phyloP scores from a whole-genome alignment of 352 stramenopile genomes.

The Pythium periplocum region DNA sequence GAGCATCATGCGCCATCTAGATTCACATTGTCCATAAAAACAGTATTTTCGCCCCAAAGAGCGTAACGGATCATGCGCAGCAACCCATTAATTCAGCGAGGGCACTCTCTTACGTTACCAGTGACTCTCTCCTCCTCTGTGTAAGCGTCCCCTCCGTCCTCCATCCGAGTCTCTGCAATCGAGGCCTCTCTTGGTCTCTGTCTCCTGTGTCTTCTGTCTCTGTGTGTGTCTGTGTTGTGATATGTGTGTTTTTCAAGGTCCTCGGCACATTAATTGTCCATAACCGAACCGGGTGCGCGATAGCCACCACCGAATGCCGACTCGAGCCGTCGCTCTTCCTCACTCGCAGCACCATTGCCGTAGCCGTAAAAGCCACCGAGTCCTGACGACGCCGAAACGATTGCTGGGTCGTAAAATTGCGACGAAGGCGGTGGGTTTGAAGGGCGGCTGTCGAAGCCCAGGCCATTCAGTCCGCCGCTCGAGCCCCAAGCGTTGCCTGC shows the following conservation, averaged over 20 bases:
- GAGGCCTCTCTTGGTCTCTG: constrained; percentile 10
- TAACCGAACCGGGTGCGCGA: constrained; percentile 31
- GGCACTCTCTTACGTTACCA: constrained; percentile 1
- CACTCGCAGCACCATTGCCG: constrained; percentile 12
- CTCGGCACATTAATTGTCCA: constrained; percentile 29
- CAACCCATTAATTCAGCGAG: too few species aligned
- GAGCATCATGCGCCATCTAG: neutral
- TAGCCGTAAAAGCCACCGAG: constrained; percentile 29
- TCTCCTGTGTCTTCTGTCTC: constrained; percentile 16
- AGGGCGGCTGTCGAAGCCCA: too few species aligned
- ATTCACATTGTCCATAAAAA: too few species aligned
- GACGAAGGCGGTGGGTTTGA: neutral
- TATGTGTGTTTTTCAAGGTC: constrained; percentile 5
- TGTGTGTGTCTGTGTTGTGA: constrained; percentile 2
- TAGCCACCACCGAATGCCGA: constrained; percentile 36
- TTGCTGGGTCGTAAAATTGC: constrained; percentile 46
- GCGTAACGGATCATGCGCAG: too few species aligned
- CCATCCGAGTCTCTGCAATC: constrained; percentile 1
- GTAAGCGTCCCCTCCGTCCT: constrained; percentile 2
- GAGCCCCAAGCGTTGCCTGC: too few species aligned
- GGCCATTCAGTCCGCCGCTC: too few species aligned
- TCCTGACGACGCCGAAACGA: constrained; percentile 23
- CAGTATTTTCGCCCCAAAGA: too few species aligned
- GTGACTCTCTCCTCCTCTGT: constrained; percentile 1
- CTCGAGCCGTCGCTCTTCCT: constrained; percentile 25